Conservation (phyloP, 2,329 filamentous ascomycete genomes). For the Periconia sp. region DNA sequence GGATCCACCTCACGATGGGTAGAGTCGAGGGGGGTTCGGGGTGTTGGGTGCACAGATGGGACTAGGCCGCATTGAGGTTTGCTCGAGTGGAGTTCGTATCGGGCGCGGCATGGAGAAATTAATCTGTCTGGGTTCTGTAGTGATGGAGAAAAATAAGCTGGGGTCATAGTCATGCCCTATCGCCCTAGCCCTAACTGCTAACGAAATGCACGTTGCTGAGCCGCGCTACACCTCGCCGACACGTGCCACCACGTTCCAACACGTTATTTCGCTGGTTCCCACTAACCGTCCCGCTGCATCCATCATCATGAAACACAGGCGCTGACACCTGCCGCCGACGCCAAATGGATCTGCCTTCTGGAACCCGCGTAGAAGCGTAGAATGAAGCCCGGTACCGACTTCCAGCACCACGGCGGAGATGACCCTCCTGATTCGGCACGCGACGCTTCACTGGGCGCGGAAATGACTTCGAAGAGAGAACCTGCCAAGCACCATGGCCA, state of each 20-base stretch:
- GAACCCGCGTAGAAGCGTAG: background rate
- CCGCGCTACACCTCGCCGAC: background rate
- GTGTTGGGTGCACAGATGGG: background rate
- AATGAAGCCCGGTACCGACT: background rate
- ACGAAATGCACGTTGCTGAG: background rate
- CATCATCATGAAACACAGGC: background rate
- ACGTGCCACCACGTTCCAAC: constrained; percentile 21
- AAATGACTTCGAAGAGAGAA: constrained; percentile 4
- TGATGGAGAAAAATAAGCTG: constrained; percentile 1
- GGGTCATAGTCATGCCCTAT: constrained; percentile 5
- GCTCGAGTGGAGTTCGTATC: background rate
- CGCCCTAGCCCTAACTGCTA: background rate
- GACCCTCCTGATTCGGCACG: constrained; percentile 3
- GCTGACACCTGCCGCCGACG: background rate
- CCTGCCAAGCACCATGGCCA: background rate
- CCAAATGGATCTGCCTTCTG: constrained; percentile 1
- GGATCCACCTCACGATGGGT: background rate
- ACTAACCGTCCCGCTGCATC: constrained; percentile 8
- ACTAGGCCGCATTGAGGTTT: background rate
- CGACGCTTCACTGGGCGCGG: background rate
- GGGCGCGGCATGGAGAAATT: no score
- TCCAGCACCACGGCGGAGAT: constrained; percentile 6
- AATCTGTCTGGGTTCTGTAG: no score
- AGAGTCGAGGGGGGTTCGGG: background rate
- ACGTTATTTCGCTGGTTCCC: constrained; percentile 9